phyloP scores from a whole-genome alignment of 176 grass and related monocot species.

The Guadua angustifolia region DNA sequence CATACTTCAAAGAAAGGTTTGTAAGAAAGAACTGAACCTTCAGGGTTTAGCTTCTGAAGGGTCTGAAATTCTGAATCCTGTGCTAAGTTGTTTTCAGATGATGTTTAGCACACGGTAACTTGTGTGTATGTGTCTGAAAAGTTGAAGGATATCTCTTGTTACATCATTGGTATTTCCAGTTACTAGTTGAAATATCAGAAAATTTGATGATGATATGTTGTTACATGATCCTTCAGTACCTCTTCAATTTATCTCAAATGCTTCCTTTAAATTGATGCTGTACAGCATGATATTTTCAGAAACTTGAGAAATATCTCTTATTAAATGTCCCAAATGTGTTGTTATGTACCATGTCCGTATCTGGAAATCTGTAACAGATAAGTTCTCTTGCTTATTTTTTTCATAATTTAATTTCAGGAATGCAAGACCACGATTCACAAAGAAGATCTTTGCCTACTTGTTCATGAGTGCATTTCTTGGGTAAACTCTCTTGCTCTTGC shows the following conservation, averaged over 20 bases:
- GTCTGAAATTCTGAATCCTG: neutral
- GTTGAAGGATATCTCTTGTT: neutral
- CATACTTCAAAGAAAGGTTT: constrained; percentile 71
- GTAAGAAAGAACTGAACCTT: neutral
- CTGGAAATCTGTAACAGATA: neutral
- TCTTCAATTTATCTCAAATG: constrained; percentile 2
- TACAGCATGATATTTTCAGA: neutral
- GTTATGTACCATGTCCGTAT: neutral
- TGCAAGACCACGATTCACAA: constrained; percentile 60
- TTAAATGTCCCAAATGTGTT: constrained; percentile 11
- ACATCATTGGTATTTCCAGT: neutral
- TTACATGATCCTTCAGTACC: neutral
- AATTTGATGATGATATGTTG: neutral
- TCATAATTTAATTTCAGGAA: constrained; percentile 52
- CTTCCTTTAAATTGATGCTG: neutral
- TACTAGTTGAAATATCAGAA: neutral
- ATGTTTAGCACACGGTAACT: constrained; percentile 15
- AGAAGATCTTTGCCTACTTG: constrained; percentile 65
- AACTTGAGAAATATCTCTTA: neutral
- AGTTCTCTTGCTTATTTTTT: constrained; percentile 6
- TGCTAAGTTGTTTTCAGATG: constrained; percentile 13
- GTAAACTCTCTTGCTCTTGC: constrained; percentile 39
- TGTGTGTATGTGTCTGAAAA: neutral
- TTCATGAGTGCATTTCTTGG: constrained; percentile 64
- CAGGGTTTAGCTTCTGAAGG: neutral